Base-by-base conservation (phyloP, 306 rosid species). In the Benincasa hispida region DNA sequence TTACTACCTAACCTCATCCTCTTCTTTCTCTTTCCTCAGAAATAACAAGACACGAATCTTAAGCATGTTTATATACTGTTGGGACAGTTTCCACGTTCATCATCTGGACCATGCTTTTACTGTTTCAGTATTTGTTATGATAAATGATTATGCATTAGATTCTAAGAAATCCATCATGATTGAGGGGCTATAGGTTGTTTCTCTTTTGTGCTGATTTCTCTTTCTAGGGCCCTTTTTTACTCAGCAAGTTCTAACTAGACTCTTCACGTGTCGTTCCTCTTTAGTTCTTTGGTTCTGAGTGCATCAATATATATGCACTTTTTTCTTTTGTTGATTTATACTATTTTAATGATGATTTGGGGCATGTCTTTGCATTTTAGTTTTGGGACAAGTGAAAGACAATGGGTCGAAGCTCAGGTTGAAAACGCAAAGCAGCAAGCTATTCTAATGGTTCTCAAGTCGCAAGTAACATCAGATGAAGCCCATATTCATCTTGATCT, bases 361-460 rank as follows among this genome's bases (percentile, higher is more conserved):
- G 81, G 42, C 25, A 56, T 79, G 54, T 76, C 77, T 78, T 35
- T 85, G 72, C 56, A 9, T 35, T 68, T 48, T 87, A 94, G 99
- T 84, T 94, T 94, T 87, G 99, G 99, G 87, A 88, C 92, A 72
- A 94, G 99, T 87, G 99, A 94, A 87, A 87, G 94, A 79, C 99
- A 94, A 72, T 94, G 99, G 99, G 99, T 94, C 55, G 99, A 92
- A 85, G 96, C 97, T 18, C 98, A 94, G 85, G 99, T 94, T 81
- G 95, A 94, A 84, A 94, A 92, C 81, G 93, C 97, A 77, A 92
- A 88, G 85, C 97, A 94, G 79, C 97, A 94, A 85, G 97, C 99
- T 35, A 88, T 92, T 84, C 81, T 94, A 80, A 76, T 77, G 86
- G 87, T 87, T 41, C 95, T 94, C 79, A 91, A 87, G 86, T 85